Evolutionary conservation across 441 rosid genomes (phyloP).

Genomic region (Pelargonium fulgidum): DNA sequence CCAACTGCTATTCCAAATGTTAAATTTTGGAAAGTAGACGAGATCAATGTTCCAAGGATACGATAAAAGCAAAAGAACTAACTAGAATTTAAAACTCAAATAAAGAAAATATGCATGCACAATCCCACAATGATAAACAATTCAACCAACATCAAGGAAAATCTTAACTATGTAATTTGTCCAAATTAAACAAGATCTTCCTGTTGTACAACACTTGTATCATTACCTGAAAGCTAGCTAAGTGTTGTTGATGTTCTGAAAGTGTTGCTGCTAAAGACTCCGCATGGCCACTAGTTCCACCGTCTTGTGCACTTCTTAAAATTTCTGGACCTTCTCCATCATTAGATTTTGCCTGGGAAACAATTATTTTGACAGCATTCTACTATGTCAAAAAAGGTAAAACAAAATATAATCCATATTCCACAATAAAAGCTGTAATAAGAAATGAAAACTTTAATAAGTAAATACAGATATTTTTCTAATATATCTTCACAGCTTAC

Average conservation of each 20-base stretch:
- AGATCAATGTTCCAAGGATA: not conserved
- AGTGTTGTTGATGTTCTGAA: constrained; percentile 94
- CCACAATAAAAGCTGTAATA: too few relatives aligned
- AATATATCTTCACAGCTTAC: not conserved
- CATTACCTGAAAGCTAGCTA: constrained; percentile 92
- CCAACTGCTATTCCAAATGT: not conserved
- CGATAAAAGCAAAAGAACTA: not conserved
- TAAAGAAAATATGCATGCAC: not conserved
- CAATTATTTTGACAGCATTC: too few relatives aligned
- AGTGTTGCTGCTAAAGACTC: constrained; percentile 89
- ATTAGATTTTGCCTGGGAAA: constrained; percentile 82
- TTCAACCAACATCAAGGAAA: constrained; percentile 15
- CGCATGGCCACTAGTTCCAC: constrained; percentile 77
- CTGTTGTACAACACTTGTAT: constrained; percentile 6
- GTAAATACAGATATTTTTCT: not conserved
- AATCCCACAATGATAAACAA: not conserved
- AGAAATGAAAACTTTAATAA: not conserved
- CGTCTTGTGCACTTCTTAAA: constrained; percentile 60
- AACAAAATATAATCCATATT: too few relatives aligned
- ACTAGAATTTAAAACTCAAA: not conserved
- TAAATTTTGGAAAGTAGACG: constrained; percentile 8
- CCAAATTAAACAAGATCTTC: constrained; percentile 4
- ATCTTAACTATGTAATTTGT: not conserved
- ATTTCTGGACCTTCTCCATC: constrained; percentile 98
- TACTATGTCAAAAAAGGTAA: too few relatives aligned